phyloP scores from a whole-genome alignment of 2,329 filamentous ascomycete genomes.

The Aspergillus intermedius region DNA sequence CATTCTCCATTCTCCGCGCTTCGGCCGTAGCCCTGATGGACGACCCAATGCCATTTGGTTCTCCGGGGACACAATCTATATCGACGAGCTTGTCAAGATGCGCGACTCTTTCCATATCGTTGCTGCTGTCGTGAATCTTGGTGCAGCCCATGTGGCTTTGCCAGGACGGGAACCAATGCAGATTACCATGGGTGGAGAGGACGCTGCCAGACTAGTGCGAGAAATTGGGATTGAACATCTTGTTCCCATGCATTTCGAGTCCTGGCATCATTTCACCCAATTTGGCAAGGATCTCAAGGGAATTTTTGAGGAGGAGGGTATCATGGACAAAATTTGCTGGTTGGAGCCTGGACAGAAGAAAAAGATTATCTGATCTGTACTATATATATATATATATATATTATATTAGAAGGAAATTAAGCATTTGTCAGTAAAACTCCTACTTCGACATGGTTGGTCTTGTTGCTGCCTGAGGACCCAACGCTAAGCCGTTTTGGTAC shows the following conservation, averaged over 20 bases:
- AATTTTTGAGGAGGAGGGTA: constrained; percentile 29
- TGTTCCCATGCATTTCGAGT: constrained; percentile 45
- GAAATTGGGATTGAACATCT: constrained; percentile 38
- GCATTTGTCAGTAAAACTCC: too few relatives aligned
- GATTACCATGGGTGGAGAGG: constrained; percentile 42
- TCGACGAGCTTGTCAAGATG: constrained; percentile 32
- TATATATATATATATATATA: neutral
- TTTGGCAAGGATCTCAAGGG: constrained; percentile 21
- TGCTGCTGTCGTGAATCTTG: constrained; percentile 36
- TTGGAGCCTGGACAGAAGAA: constrained; percentile 20
- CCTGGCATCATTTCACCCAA: constrained; percentile 42
- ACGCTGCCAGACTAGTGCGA: constrained; percentile 34
- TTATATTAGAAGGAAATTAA: neutral
- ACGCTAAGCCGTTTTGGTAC: neutral
- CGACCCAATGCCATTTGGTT: neutral
- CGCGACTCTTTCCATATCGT: constrained; percentile 29
- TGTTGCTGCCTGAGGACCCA: neutral
- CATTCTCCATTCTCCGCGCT: constrained; percentile 29
- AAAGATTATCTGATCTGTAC: constrained; percentile 1
- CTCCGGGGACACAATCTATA: constrained; percentile 20
- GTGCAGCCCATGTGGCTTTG: constrained; percentile 21
- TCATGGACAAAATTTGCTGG: constrained; percentile 32
- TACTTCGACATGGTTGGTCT: too few relatives aligned
- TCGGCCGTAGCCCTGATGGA: constrained; percentile 26
- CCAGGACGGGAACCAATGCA: constrained; percentile 21